A percentile compares a stretch with the other conserved stretches of the same genome.
These are phyloP conservation scores for Cornus controversa DNA, from an alignment of 148 eudicot species.

Conservation along the genomic window DNA sequence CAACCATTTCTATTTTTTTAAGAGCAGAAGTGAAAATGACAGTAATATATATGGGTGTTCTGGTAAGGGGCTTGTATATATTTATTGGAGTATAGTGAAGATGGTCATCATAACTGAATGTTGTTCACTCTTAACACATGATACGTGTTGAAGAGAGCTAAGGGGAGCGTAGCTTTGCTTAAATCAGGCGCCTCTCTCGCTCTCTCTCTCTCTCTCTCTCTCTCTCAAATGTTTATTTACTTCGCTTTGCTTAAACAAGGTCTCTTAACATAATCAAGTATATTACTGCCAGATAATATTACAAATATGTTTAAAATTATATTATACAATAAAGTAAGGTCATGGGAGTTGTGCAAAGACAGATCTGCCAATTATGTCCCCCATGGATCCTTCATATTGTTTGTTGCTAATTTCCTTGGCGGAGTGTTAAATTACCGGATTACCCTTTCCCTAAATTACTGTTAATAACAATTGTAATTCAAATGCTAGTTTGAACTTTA, in stretches of 20 bases:
- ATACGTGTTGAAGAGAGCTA: not conserved
- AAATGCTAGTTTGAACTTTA: no score
- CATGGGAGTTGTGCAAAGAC: conserved; percentile 8
- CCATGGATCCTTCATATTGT: not conserved
- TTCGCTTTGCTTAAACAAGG: conserved; percentile 23
- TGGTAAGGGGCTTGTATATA: no score
- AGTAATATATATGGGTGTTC: no score
- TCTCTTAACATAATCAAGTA: conserved; percentile 9
- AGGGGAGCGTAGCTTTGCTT: conserved; percentile 3
- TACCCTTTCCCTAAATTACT: not conserved
- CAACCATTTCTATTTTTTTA: conserved; percentile 21
- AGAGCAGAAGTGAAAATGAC: not conserved
- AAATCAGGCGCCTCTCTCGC: conserved; percentile 9
- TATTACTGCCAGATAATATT: not conserved
- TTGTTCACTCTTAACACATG: conserved; percentile 18
- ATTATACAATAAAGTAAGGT: not conserved
- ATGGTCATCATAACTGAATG: conserved; percentile 7
- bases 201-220: not conserved
- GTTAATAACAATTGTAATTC: no score
- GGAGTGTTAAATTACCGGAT: not conserved
- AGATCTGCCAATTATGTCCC: conserved; percentile 6
- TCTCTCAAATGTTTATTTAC: not conserved
- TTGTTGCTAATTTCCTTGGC: not conserved
- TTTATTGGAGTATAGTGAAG: conserved; percentile 7
- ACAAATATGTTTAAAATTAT: not conserved